A percentile compares a stretch with the other conserved stretches of the same genome.
These are phyloP conservation scores for Aspergillus proliferans DNA, from an alignment of 2,329 filamentous ascomycete species.

Conservation along the genomic window DNA sequence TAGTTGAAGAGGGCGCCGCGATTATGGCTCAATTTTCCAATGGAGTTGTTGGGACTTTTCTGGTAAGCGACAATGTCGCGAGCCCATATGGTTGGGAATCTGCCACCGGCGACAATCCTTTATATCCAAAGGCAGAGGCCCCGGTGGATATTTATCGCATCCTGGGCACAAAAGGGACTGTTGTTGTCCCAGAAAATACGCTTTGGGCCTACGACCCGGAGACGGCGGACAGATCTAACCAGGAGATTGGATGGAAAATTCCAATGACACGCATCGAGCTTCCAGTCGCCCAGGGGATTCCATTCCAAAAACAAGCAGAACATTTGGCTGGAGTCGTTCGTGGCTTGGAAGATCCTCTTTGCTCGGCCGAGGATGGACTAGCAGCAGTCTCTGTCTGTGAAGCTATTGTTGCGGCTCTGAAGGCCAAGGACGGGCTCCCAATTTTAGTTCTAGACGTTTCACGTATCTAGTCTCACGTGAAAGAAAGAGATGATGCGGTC, in stretches of 20 bases:
- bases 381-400: slow-evolving; percentile 9
- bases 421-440: slow-evolving; percentile 1
- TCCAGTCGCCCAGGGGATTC: neutral
- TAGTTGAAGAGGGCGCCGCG: slow-evolving; percentile 9
- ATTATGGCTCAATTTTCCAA: slow-evolving; percentile 9
- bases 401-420: slow-evolving; percentile 1
- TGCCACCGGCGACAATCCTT: slow-evolving; percentile 8
- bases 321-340: slow-evolving; percentile 4
- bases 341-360: slow-evolving; percentile 1
- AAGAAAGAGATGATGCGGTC: too few relatives aligned
- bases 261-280: neutral
- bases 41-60: slow-evolving; percentile 8
- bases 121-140: slow-evolving; percentile 1
- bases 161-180: slow-evolving; percentile 4
- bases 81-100: slow-evolving; percentile 10
- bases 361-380: slow-evolving; percentile 9
- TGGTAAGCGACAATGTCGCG: slow-evolving; percentile 7
- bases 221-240: neutral
- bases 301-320: neutral
- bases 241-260: neutral
- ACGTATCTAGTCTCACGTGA: too few relatives aligned
- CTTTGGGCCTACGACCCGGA: slow-evolving; percentile 3
- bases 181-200: slow-evolving; percentile 3
- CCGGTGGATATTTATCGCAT: slow-evolving; percentile 7
- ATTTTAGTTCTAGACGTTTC: neutral